These are phyloP conservation scores for Trapa incisa DNA, from an alignment of 345 rosid species.

Conservation along the genomic window DNA sequence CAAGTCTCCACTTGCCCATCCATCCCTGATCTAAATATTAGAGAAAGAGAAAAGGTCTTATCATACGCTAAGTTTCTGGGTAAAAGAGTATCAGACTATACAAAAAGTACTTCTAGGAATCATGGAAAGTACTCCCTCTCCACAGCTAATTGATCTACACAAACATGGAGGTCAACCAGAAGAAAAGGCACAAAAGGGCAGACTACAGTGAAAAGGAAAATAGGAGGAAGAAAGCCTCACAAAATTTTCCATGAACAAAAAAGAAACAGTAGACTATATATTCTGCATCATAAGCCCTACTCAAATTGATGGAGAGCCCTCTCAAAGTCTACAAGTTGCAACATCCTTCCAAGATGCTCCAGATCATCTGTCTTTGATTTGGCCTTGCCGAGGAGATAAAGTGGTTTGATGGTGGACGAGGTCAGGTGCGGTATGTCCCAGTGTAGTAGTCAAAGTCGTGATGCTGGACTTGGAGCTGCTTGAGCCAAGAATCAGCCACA, in stretches of 20 bases:
- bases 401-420: background rate
- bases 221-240: background rate
- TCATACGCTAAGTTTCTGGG: no score
- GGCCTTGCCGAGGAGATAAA: background rate
- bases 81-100: background rate
- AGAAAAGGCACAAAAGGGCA: no score
- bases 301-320: background rate
- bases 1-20: background rate
- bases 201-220: background rate
- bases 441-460: slow-evolving; percentile 90
- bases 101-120: background rate
- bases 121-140: background rate
- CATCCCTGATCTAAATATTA: background rate
- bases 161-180: background rate
- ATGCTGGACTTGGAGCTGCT: slow-evolving; percentile 91
- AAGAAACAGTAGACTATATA: background rate
- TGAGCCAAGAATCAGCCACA: slow-evolving; percentile 98
- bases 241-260: background rate
- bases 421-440: slow-evolving; percentile 52
- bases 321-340: background rate
- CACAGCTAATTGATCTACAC: background rate
- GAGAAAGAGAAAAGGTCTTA: no score
- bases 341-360: no score
- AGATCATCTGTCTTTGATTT: background rate
- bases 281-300: no score